phyloP scores from a whole-genome alignment of 31 red algal genomes.

The Asparagopsis taxiformis region DNA sequence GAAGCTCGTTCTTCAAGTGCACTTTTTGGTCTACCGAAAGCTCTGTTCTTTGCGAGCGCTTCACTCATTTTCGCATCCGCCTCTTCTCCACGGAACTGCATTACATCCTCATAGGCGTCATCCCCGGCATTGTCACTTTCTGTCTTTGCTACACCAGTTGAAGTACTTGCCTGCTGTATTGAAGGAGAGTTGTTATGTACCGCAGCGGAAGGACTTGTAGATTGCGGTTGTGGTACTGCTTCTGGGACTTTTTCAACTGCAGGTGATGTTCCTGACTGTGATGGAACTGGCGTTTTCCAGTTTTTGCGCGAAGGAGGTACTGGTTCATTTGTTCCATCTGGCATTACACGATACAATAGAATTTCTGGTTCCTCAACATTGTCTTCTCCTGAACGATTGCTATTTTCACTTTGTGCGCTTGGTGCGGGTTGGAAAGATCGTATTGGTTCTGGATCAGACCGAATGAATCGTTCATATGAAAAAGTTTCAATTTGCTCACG shows the following conservation, averaged over 20 bases:
- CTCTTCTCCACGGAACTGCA: conserved; percentile 30
- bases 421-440: neutral
- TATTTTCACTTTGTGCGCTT: neutral
- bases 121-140: conserved; percentile 14
- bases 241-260: neutral
- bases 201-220: neutral
- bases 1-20: conserved; percentile 24
- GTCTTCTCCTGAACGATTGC: neutral
- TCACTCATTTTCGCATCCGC: conserved; percentile 18
- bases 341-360: conserved; percentile 7
- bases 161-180: neutral
- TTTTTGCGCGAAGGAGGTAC: conserved; percentile 14
- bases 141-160: neutral
- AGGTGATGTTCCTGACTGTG: neutral
- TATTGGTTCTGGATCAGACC: neutral
- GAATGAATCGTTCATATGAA: conserved; percentile 47
- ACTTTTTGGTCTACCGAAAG: conserved; percentile 58
- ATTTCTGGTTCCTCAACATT: neutral
- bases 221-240: neutral
- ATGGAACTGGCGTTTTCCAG: neutral
- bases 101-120: conserved; percentile 85
- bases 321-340: conserved; percentile 35
- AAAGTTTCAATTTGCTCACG: conserved; percentile 37
- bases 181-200: neutral
- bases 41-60: conserved; percentile 39